A percentile compares a stretch with the other conserved stretches of the same genome.
Evolutionary conservation across 768 basidiomycete genomes (phyloP).

Genomic region (Lyophyllum semitale): DNA sequence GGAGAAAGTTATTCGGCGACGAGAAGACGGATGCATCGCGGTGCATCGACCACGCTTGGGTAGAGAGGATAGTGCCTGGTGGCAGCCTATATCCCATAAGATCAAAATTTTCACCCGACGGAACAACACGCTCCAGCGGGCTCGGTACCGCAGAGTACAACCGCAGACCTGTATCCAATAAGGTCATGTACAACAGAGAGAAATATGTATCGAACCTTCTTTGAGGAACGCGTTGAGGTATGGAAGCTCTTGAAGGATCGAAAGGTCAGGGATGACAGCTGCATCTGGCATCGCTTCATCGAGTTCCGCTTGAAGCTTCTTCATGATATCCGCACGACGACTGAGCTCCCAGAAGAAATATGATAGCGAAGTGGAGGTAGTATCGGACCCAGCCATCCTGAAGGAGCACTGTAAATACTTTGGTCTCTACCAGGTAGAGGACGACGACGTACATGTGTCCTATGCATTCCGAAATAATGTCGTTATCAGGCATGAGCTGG

Average conservation of each 20-base stretch:
- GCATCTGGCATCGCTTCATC: conserved; percentile 71
- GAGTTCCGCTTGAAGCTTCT: conserved; percentile 70
- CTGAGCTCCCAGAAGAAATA: conserved; percentile 82
- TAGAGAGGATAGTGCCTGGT: conserved; percentile 73
- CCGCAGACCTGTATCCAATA: conserved; percentile 54
- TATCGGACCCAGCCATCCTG: conserved; percentile 80
- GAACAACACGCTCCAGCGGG: conserved; percentile 77
- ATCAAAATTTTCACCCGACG: conserved; percentile 70
- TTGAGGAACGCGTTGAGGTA: conserved; percentile 62
- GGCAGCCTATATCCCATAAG: conserved; percentile 80
- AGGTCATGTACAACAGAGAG: neutral
- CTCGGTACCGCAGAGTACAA: conserved; percentile 72
- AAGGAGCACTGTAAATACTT: conserved; percentile 4
- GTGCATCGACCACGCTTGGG: conserved; percentile 86
- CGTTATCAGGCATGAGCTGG: conserved; percentile 65
- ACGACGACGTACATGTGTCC: conserved; percentile 67
- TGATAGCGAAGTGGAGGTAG: conserved; percentile 69
- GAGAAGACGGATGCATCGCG: conserved; percentile 70
- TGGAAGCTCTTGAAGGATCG: conserved; percentile 55
- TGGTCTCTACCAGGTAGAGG: neutral
- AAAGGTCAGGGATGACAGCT: conserved; percentile 59
- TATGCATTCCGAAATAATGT: conserved; percentile 81
- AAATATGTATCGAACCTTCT: conserved; percentile 48
- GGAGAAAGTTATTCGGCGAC: conserved; percentile 73
- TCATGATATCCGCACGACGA: conserved; percentile 67